These are phyloP conservation scores for Lachnellula suecica DNA, from an alignment of 2,329 filamentous ascomycete species.

Conservation along the genomic window DNA sequence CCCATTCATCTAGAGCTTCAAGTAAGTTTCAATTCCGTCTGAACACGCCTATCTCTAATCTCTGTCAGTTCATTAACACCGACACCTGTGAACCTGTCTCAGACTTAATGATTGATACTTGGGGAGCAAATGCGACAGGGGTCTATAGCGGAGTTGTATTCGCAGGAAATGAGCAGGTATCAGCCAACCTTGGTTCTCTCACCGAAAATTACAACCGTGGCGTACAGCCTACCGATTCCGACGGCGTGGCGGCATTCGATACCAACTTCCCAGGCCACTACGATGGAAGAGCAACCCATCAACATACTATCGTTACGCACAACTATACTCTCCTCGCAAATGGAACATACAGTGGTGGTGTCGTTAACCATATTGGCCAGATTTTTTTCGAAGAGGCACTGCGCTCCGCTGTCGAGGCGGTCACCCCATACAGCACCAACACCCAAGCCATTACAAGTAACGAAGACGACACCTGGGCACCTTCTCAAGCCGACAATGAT, in stretches of 20 bases:
- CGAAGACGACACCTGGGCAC: conserved; percentile 46
- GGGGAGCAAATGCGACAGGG: conserved; percentile 47
- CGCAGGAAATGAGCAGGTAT: conserved; percentile 43
- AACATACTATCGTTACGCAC: conserved; percentile 47
- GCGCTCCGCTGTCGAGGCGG: conserved; percentile 48
- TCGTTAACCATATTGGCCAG: conserved; percentile 61
- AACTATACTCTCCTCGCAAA: conserved; percentile 38
- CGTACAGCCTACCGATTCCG: conserved; percentile 39
- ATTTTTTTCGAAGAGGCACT: conserved; percentile 64
- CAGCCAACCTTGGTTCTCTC: conserved; percentile 36
- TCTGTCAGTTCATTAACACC: conserved; percentile 42
- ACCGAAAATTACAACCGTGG: conserved; percentile 43
- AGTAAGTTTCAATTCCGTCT: too few species aligned
- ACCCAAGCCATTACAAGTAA: conserved; percentile 47
- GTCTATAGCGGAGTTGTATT: conserved; percentile 49
- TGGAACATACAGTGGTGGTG: conserved; percentile 48
- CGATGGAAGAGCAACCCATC: conserved; percentile 44
- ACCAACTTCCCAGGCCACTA: conserved; percentile 47
- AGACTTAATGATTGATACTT: conserved; percentile 50
- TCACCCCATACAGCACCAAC: conserved; percentile 47
- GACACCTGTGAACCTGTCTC: conserved; percentile 51
- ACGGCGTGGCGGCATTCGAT: conserved; percentile 43
- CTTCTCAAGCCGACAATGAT: conserved; percentile 42
- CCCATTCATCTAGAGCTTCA: conserved; percentile 47
- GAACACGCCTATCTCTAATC: too few species aligned